Base-by-base conservation (phyloP, 768 basidiomycete genomes). In the Pulveroboletus ravenelii region DNA sequence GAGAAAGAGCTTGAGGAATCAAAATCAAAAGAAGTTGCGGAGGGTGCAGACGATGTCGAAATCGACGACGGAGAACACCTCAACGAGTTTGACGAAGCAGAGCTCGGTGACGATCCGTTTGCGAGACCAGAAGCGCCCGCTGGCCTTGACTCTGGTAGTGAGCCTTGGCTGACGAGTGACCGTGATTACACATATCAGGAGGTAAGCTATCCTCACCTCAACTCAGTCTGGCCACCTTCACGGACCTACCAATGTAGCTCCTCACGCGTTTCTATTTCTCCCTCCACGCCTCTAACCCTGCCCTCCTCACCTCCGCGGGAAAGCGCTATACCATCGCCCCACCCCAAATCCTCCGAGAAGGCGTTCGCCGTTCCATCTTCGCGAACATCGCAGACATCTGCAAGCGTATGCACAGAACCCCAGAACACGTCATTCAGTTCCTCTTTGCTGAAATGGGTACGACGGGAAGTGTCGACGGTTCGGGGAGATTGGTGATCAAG, bases 361-460 rank as follows among this genome's bases (percentile, higher is more conserved):
- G 89, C 55, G 94, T 93, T 75, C 97, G 97, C 73, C 94, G 93
- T 72, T 85, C 92, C 39, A 89, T 97, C 57, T 99, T 99, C 58
- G 89, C 93, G 58, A 99, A 99, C 70, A 80, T 99, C 50, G 84
- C 85, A 54, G 95, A 99, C 65, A 99, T 99, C 56, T 98, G 95
- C 80, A 93, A 87, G 72, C 85, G 90, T 65, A 98, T 99, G 95
- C 95, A 96, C 74, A 80, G 95, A 68, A 77, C 91, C 74, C 93
- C 96, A 17, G 95, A 97, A 70, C 96, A 99, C 62, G 93, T 97
- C 62, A 98, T 97, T 55, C 85, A 89, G 69, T 99, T 90, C 77
- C 74, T 98, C 56, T 98, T 97, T 66, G 84, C 96, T 48, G 96
- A 99, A 74, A 84, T 98, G 85, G 96, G 96, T 74, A 99, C 96